These are phyloP conservation scores for Aspergillus sp. DNA, from an alignment of 2,329 filamentous ascomycete species.

Conservation along the genomic window DNA sequence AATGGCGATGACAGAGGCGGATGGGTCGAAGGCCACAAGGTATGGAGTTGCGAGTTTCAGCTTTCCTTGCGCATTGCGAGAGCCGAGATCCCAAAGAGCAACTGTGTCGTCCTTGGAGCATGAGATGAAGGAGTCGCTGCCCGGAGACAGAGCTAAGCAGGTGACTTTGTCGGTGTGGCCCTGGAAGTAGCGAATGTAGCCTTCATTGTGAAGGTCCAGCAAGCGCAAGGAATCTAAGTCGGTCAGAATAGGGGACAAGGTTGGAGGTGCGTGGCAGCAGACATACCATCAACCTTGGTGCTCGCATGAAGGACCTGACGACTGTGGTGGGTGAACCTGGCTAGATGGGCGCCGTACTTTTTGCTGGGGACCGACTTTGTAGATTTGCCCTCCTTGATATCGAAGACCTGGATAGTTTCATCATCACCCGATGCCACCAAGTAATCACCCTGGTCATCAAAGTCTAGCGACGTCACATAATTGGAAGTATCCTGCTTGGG, in stretches of 20 bases:
- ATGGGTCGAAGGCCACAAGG: constrained; percentile 87
- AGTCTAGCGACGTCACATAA: constrained; percentile 86
- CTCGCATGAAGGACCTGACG: constrained; percentile 93
- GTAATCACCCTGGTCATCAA: constrained; percentile 91
- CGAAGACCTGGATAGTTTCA: constrained; percentile 94
- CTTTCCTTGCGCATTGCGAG: constrained; percentile 76
- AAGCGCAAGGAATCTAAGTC: constrained; percentile 70
- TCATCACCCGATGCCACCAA: constrained; percentile 90
- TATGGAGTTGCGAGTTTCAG: constrained; percentile 79
- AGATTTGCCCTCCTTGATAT: constrained; percentile 84
- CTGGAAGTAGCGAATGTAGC: constrained; percentile 93
- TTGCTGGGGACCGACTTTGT: constrained; percentile 90
- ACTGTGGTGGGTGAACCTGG: constrained; percentile 88
- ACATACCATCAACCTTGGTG: constrained; percentile 83
- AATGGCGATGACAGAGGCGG: constrained; percentile 86
- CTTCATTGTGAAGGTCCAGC: constrained; percentile 89
- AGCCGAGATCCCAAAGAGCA: constrained; percentile 83
- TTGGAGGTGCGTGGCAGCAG: background rate
- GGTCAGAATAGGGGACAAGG: background rate
- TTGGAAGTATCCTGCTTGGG: constrained; percentile 49
- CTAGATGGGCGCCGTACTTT: constrained; percentile 94
- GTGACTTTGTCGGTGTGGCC: constrained; percentile 87
- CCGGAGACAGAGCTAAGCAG: constrained; percentile 78
- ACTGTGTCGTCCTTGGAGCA: constrained; percentile 90
- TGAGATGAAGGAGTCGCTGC: constrained; percentile 87